Percentiles rank a stretch among this genome's conserved stretches.
phyloP scores from a whole-genome alignment of 345 rosid species.

The Brassica napus region Da-Ae NC_063440.1:22582001-22582500 shows the following conservation, averaged over 20 bases:
- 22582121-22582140: background rate
- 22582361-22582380: too few species aligned
- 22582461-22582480: background rate
- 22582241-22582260: background rate
- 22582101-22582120: too few species aligned
- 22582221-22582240: background rate
- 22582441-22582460: background rate
- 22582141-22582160: background rate
- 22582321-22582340: background rate
- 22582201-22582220: background rate
- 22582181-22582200: background rate
- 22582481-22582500: background rate
- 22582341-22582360: background rate
- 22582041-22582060: constrained; percentile 40
- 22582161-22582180: background rate
- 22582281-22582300: background rate
- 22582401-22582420: background rate
- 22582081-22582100: too few species aligned
- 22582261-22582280: background rate
- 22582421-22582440: background rate
- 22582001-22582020: constrained; percentile 45
- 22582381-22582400: too few species aligned
- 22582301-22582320: too few species aligned
- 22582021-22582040: constrained; percentile 40
- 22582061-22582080: constrained; percentile 20